phyloP scores from a whole-genome alignment of 225 moss, liverwort and hornwort species.

The Polytrichum formosum region DNA sequence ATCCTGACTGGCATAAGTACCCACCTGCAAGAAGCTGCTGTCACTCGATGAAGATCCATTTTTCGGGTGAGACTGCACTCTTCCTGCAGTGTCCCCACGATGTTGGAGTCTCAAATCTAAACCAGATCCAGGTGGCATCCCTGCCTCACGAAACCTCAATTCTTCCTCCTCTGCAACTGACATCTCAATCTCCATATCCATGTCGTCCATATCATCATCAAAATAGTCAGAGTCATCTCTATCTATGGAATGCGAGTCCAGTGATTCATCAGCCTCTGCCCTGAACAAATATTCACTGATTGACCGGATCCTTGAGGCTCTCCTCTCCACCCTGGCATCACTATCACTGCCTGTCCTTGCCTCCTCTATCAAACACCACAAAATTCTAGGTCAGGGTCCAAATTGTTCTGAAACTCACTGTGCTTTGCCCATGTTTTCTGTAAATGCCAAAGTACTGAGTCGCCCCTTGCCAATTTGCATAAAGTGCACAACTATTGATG shows the following conservation, averaged over 20 bases:
- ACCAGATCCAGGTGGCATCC: slow-evolving; percentile 59
- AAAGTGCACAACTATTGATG: too few species aligned
- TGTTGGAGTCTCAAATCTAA: slow-evolving; percentile 67
- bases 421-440: too few species aligned
- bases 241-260: slow-evolving; percentile 63
- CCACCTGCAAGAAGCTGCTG: slow-evolving; percentile 36
- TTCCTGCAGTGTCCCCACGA: slow-evolving; percentile 39
- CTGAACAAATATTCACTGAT: slow-evolving; percentile 77
- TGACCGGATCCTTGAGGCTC: slow-evolving; percentile 71
- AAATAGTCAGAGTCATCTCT: slow-evolving; percentile 71
- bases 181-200: slow-evolving; percentile 98
- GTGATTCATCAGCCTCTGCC: slow-evolving; percentile 62
- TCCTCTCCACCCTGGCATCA: slow-evolving; percentile 66
- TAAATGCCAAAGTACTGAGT: too few species aligned
- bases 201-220: slow-evolving; percentile 77
- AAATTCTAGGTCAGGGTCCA: background rate
- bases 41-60: slow-evolving; percentile 31
- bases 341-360: slow-evolving; percentile 52
- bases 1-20: slow-evolving; percentile 21
- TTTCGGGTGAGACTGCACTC: slow-evolving; percentile 29
- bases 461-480: too few species aligned
- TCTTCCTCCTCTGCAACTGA: slow-evolving; percentile 73
- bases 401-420: too few species aligned
- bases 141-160: slow-evolving; percentile 56
- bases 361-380: slow-evolving; percentile 48